Evolutionary conservation across 495 filamentous ascomycete genomes (phyloP).

Genomic region (Jackrogersella multiformis): DNA sequence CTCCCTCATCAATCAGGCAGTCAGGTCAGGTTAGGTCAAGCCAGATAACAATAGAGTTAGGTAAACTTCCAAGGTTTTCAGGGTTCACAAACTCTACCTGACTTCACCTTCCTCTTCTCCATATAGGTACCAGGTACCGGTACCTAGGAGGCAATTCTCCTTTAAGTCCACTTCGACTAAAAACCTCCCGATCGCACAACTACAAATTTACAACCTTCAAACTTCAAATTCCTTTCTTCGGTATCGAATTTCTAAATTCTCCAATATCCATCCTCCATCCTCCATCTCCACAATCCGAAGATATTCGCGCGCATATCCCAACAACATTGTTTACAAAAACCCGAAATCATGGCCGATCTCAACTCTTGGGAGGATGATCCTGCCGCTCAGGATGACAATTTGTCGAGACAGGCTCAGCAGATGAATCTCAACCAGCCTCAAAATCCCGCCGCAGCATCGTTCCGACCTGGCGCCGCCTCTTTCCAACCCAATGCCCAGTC

Average conservation of each 20-base stretch:
- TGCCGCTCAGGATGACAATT: conserved; percentile 83
- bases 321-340: conserved; percentile 6
- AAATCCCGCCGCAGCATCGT: conserved; percentile 55
- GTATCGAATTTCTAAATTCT: conserved; percentile 2
- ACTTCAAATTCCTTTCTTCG: background rate
- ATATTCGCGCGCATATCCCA: background rate
- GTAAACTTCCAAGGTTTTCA: background rate
- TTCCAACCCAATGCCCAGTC: conserved; percentile 82
- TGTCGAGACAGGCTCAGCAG: conserved; percentile 81
- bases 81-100: background rate
- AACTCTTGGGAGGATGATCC: conserved; percentile 98
- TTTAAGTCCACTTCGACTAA: conserved; percentile 3
- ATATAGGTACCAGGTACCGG: too few species aligned
- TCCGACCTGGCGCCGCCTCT: conserved; percentile 78
- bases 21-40: conserved; percentile 24
- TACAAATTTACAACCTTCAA: conserved; percentile 7
- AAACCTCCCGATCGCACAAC: conserved; percentile 30
- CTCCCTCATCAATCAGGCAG: background rate
- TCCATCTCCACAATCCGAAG: background rate
- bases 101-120: background rate
- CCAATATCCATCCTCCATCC: background rate
- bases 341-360: conserved; percentile 77
- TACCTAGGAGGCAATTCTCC: background rate
- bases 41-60: background rate
- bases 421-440: conserved; percentile 70